Percentiles rank a stretch among this genome's conserved stretches.
These are phyloP conservation scores for Aciculosporium take DNA, from an alignment of 2,329 filamentous ascomycete species.

Conservation along the genomic window DNA sequence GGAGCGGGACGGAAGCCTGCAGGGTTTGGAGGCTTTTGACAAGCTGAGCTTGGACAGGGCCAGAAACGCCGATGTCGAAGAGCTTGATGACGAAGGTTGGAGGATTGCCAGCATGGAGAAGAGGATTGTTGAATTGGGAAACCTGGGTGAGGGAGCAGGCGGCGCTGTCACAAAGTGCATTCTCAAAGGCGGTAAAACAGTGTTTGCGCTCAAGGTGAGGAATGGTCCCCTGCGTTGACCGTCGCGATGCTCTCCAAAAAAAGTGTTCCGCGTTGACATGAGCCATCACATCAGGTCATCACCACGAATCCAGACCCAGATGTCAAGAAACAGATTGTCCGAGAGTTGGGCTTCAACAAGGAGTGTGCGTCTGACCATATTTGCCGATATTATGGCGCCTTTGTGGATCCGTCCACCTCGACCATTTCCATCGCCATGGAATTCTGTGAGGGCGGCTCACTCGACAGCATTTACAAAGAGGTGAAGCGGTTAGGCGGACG, in stretches of 20 bases:
- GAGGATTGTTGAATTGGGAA: slow-evolving; percentile 76
- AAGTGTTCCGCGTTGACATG: too few relatives aligned
- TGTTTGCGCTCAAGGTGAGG: slow-evolving; percentile 85
- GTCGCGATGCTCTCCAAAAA: background rate
- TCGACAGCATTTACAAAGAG: slow-evolving; percentile 95
- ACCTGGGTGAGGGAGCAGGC: slow-evolving; percentile 84
- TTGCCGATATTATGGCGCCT: slow-evolving; percentile 93
- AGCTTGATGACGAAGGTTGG: slow-evolving; percentile 91
- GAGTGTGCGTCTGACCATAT: slow-evolving; percentile 92
- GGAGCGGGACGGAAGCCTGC: slow-evolving; percentile 71
- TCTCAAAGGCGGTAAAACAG: slow-evolving; percentile 79
- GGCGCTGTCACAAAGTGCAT: slow-evolving; percentile 87
- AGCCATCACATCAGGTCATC: too few relatives aligned
- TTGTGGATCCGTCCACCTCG: slow-evolving; percentile 87
- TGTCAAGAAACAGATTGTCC: slow-evolving; percentile 95
- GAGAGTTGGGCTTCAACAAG: slow-evolving; percentile 95
- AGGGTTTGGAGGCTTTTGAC: slow-evolving; percentile 64
- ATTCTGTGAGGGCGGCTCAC: slow-evolving; percentile 89
- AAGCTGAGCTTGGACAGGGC: slow-evolving; percentile 72
- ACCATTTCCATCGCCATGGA: slow-evolving; percentile 99
- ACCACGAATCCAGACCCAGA: slow-evolving; percentile 96
- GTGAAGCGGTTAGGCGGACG: slow-evolving; percentile 89
- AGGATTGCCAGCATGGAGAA: slow-evolving; percentile 80
- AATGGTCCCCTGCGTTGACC: background rate
- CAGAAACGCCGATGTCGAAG: slow-evolving; percentile 76